Conservation (phyloP, 2,329 filamentous ascomycete genomes). For the Beauveria australis region DNA sequence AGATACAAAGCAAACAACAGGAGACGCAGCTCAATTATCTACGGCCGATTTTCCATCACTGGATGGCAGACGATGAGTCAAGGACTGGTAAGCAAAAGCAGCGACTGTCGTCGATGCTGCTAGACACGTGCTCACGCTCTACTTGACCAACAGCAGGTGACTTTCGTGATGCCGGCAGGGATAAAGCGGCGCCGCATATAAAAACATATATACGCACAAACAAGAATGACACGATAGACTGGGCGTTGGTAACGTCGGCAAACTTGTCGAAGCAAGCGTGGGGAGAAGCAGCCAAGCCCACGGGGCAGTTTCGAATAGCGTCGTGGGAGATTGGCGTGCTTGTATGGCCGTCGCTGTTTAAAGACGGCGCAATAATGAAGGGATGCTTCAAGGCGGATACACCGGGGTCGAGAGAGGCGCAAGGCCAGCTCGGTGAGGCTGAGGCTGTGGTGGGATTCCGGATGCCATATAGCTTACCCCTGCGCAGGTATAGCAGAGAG, state of each 20-base stretch:
- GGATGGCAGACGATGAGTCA: conserved; percentile 53
- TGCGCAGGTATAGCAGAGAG: conserved; percentile 52
- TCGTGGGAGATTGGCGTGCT: conserved; percentile 81
- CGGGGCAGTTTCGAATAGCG: conserved; percentile 59
- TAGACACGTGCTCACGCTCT: background rate
- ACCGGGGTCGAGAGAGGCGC: conserved; percentile 25
- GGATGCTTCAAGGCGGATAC: conserved; percentile 57
- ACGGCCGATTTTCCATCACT: conserved; percentile 63
- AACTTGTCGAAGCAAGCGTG: conserved; percentile 86
- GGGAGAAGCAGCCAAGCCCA: conserved; percentile 55
- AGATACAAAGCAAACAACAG: conserved; percentile 61
- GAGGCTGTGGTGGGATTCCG: conserved; percentile 55
- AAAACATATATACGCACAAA: conserved; percentile 76
- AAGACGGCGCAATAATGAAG: conserved; percentile 50
- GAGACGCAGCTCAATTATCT: conserved; percentile 67
- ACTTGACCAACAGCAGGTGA: background rate
- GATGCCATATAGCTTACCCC: conserved; percentile 75
- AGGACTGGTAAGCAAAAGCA: background rate
- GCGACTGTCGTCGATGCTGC: background rate
- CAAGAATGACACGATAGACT: conserved; percentile 53
- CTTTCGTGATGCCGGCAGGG: conserved; percentile 47
- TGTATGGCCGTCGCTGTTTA: conserved; percentile 63
- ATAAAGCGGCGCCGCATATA: conserved; percentile 73
- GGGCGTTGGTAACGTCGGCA: conserved; percentile 85
- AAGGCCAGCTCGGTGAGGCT: conserved; percentile 15